These are phyloP conservation scores for Blepharisma undulans DNA, from an alignment of 169 alveolate species.

Conservation along the genomic window DNA sequence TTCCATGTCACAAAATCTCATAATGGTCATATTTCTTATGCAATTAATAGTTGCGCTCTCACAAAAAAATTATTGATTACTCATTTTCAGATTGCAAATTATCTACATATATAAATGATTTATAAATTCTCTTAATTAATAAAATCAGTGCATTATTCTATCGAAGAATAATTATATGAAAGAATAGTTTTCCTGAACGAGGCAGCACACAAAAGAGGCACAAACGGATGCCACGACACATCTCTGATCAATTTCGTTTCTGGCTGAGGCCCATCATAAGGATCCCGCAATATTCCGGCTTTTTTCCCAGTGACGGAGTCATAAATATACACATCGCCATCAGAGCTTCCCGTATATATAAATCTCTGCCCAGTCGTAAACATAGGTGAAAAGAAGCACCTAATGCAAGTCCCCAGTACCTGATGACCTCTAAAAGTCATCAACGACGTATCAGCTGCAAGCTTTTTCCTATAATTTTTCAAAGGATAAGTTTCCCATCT, in stretches of 20 bases:
- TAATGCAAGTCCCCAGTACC: slow-evolving; percentile 52
- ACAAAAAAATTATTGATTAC: too few relatives aligned
- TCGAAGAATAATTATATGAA: background rate
- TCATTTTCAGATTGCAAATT: too few relatives aligned
- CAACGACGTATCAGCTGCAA: slow-evolving; percentile 23
- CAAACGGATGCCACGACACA: slow-evolving; percentile 69
- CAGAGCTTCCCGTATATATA: slow-evolving; percentile 54
- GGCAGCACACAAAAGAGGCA: slow-evolving; percentile 61
- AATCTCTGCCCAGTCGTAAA: slow-evolving; percentile 57
- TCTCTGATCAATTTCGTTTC: slow-evolving; percentile 39
- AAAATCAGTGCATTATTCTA: background rate
- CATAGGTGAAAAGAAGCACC: slow-evolving; percentile 62
- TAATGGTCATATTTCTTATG: too few relatives aligned
- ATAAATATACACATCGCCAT: slow-evolving; percentile 47
- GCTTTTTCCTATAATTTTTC: background rate
- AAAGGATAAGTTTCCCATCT: slow-evolving; percentile 55
- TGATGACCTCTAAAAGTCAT: slow-evolving; percentile 53
- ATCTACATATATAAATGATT: too few relatives aligned
- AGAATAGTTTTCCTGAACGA: slow-evolving; percentile 18
- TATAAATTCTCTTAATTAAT: too few relatives aligned
- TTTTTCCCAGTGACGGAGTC: slow-evolving; percentile 45
- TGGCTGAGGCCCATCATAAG: background rate
- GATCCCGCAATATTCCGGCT: background rate
- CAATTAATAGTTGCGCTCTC: too few relatives aligned
- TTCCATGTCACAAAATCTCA: too few relatives aligned